Evolutionary conservation across 2,329 filamentous ascomycete species (phyloP), one percentile per base, ranked within the genome.

Genomic region (Ramichloridium luteum): DNA sequence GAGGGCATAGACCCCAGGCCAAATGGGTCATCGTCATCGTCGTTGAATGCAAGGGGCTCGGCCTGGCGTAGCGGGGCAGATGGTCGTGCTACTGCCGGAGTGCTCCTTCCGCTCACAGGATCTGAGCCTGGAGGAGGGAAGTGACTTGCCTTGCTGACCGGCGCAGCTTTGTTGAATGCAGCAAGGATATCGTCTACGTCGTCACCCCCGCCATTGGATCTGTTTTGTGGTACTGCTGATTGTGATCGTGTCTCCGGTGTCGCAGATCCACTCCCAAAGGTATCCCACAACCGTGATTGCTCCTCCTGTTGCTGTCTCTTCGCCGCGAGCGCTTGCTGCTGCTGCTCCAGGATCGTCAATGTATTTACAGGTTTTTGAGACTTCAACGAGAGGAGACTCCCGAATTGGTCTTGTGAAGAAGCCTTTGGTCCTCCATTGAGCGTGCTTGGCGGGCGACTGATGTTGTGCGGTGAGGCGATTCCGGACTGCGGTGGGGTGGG

Each of bases 21-120:
- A 53, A 96, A 94, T 2, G 85, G 83, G 50, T 93, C 84, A 50
- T 93, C 84, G 45, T 77, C 70, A 27, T 88, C 78, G 16, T 71
- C 65, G 12, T 40, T 44, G 13, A 16, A 29, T 26, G 30, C 39
- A 15, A 29, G 36, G 15, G 15, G 15, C 11, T 25, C 13, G 20
- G 11, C 27, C n/a, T n/a, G n/a, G n/a, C n/a, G n/a, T n/a, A n/a
- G n/a, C n/a, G n/a, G n/a, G 12, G 25, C 13, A 11, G 32, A 20
- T 6, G 27, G 20, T 35, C 37, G 40, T 23, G 35, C 28, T 4
- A 34, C 17, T 6, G 44, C 48, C 6, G 61, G 60, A 10, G 60
- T 64, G 35, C 48, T 60, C 31, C 54, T 50, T 3, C 59, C 56
- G 41, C 59, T 64, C n/a, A 37, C 43, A 25, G 47, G 40, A 6